Evolutionary conservation across 441 rosid genomes (phyloP).

Genomic region (Mallotus repandus): DNA sequence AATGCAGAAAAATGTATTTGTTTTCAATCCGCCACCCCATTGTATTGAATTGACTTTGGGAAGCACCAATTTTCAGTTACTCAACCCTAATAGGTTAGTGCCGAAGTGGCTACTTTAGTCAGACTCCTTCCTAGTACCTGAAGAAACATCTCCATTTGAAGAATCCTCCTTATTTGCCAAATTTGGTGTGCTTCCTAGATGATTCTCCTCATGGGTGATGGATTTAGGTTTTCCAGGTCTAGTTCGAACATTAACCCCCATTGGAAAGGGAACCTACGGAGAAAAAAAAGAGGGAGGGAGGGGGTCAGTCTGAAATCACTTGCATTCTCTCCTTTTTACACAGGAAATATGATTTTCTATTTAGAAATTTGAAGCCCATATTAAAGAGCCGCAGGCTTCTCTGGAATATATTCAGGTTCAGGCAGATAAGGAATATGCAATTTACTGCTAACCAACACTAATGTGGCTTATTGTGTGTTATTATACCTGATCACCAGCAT

Average conservation of each 20-base stretch:
- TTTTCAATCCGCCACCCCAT: slow-evolving; percentile 15
- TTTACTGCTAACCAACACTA: neutral
- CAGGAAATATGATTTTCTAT: neutral
- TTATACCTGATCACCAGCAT: slow-evolving; percentile 73
- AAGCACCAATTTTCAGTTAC: slow-evolving; percentile 20
- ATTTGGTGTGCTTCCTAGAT: slow-evolving; percentile 30
- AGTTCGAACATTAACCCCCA: slow-evolving; percentile 53
- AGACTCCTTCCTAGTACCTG: slow-evolving; percentile 42
- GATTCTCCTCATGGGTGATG: slow-evolving; percentile 31
- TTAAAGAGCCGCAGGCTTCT: neutral
- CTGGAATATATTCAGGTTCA: neutral
- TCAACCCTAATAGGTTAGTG: slow-evolving; percentile 39
- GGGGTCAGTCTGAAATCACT: slow-evolving; percentile 6
- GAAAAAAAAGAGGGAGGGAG: neutral
- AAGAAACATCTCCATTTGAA: slow-evolving; percentile 30
- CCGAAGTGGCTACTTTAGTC: slow-evolving; percentile 31
- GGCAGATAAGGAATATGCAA: neutral
- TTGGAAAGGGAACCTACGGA: slow-evolving; percentile 62
- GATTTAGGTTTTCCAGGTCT: slow-evolving; percentile 45
- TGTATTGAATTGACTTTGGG: slow-evolving; percentile 16
- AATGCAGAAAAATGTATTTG: neutral
- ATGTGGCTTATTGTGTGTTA: neutral
- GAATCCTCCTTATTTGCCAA: slow-evolving; percentile 36
- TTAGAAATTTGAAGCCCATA: neutral
- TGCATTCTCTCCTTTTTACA: neutral